Conservation (phyloP, 1,284 basidiomycete species). For the Austropuccinia psidii region DNA sequence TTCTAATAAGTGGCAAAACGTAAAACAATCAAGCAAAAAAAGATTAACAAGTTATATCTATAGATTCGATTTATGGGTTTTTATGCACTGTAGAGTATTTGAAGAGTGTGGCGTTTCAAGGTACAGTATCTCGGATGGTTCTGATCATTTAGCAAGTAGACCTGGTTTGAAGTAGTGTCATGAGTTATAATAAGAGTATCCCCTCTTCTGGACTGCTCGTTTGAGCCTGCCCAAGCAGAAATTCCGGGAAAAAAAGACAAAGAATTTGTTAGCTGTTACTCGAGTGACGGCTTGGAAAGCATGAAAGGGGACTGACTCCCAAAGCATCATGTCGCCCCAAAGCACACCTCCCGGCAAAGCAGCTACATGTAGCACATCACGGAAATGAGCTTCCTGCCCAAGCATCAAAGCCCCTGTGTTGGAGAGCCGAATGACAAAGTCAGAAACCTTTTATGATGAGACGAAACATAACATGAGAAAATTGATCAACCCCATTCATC, state of each 20-base stretch:
- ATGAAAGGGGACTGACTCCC: background rate
- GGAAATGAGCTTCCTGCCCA: slow-evolving; percentile 10
- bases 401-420: slow-evolving; percentile 2
- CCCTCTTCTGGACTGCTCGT: background rate
- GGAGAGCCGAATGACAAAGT: too few relatives aligned
- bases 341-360: slow-evolving; percentile 1
- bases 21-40: too few relatives aligned
- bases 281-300: background rate
- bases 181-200: background rate
- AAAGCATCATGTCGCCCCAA: slow-evolving; percentile 9
- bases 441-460: background rate
- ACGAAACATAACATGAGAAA: background rate
- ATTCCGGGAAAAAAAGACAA: background rate
- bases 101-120: too few relatives aligned
- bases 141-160: too few relatives aligned
- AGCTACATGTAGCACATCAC: slow-evolving; percentile 9
- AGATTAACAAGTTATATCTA: too few relatives aligned
- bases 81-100: too few relatives aligned
- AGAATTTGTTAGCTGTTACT: background rate
- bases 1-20: too few relatives aligned
- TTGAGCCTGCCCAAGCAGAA: background rate
- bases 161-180: too few relatives aligned
- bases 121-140: too few relatives aligned
- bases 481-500: slow-evolving; percentile 32
- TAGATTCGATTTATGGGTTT: too few relatives aligned